Evolutionary conservation across 106 monocot genomes (phyloP).

Genomic region (Apostasia ramifera): DNA sequence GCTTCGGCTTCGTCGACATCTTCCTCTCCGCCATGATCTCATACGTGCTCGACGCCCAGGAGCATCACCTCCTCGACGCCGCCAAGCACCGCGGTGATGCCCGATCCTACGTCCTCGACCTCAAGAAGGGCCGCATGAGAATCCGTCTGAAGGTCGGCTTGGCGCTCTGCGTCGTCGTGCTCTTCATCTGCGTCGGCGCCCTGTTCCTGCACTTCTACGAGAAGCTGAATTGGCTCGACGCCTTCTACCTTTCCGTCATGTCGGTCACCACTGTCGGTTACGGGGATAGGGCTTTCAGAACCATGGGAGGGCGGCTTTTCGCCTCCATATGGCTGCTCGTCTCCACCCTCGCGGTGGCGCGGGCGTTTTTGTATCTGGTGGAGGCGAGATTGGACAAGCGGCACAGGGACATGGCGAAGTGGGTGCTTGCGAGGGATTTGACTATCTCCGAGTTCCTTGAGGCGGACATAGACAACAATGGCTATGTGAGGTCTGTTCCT

Average conservation of each 20-base stretch:
- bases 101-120: conserved; percentile 48
- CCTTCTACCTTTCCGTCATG: conserved; percentile 87
- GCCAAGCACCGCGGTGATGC: conserved; percentile 9
- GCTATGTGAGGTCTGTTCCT: conserved; percentile 62
- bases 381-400: conserved; percentile 88
- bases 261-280: conserved; percentile 94
- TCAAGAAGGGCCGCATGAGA: conserved; percentile 87
- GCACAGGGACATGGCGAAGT: conserved; percentile 70
- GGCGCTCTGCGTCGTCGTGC: conserved; percentile 52
- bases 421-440: conserved; percentile 60
- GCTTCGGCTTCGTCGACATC: conserved; percentile 88
- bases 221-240: conserved; percentile 55
- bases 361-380: conserved; percentile 77
- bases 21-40: conserved; percentile 77
- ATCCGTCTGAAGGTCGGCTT: conserved; percentile 73
- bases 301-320: conserved; percentile 67
- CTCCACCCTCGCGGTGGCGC: conserved; percentile 75
- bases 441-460: conserved; percentile 75
- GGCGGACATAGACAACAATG: conserved; percentile 79
- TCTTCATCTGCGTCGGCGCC: conserved; percentile 62
- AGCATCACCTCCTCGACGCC: conserved; percentile 48
- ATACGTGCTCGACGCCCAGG: conserved; percentile 78
- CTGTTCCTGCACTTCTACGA: conserved; percentile 47
- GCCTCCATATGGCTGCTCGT: conserved; percentile 73
- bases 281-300: conserved; percentile 70